Evolutionary conservation across 1,284 basidiomycete species (phyloP).

Genomic region (Cystobasidiaceae sp.): DNA sequence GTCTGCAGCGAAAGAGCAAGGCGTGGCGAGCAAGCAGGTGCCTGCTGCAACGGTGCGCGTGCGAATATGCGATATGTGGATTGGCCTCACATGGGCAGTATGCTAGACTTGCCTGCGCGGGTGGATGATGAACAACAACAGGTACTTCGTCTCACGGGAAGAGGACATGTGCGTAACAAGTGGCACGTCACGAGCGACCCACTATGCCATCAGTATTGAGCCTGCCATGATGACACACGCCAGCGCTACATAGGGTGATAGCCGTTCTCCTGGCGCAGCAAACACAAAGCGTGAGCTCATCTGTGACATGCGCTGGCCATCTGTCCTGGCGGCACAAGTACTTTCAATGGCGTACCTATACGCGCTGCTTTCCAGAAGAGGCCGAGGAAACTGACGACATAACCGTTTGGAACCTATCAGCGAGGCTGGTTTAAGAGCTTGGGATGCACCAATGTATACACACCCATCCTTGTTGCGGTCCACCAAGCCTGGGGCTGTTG

Average conservation of each 20-base stretch:
- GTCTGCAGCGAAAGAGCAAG: too few relatives aligned
- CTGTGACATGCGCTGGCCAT: neutral
- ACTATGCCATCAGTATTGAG: constrained; percentile 54
- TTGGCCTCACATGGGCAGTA: too few relatives aligned
- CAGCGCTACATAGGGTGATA: constrained; percentile 75
- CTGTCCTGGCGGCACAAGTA: neutral
- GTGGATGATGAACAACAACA: neutral
- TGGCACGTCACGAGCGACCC: neutral
- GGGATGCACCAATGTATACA: constrained; percentile 42
- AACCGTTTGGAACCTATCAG: too few relatives aligned
- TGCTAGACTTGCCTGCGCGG: too few relatives aligned
- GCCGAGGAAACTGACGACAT: constrained; percentile 64
- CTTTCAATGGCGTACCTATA: constrained; percentile 61
- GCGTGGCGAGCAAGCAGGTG: too few relatives aligned
- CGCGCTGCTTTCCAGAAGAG: constrained; percentile 89
- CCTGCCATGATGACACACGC: constrained; percentile 76
- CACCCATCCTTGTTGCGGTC: constrained; percentile 94
- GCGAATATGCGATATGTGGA: too few relatives aligned
- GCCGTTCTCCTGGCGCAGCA: constrained; percentile 61
- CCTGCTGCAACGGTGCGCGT: too few relatives aligned
- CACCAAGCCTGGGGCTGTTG: constrained; percentile 78
- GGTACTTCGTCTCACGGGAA: too few relatives aligned
- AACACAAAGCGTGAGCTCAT: neutral
- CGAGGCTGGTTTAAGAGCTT: too few relatives aligned
- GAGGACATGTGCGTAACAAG: too few relatives aligned